Evolutionary conservation across 495 filamentous ascomycete species (phyloP), one percentile per base, ranked within the genome.

Genomic region (Neurospora intermedia): DNA sequence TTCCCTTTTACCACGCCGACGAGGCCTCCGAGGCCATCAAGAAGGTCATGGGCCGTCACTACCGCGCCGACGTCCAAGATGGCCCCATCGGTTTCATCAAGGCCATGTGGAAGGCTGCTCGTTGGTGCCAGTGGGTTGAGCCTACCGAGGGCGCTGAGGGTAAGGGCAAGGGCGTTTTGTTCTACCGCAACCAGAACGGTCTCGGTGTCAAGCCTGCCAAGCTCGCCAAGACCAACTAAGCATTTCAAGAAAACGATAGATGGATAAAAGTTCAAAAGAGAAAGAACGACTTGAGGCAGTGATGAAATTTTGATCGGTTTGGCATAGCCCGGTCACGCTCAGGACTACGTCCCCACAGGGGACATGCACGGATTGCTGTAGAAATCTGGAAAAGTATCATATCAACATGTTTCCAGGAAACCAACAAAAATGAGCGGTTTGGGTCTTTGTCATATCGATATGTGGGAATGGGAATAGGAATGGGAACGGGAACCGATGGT

Each of bases 1-100:
- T 96, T 72, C 94, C 93, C 70, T 96, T 96, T 83, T 96, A 97
- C 84, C 88, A 96, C 76, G 93, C 93, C 76, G 93, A 96, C 78
- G 92, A 96, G 83, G 94, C 94, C 48, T 90, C 90, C 71, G 89
- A 93, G 73, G 92, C 93, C 75, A 93, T 97, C 83, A 91, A 91
- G 83, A 88, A 89, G 48, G 86, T 95, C 77, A 93, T 97, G 86
- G 93, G 93, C 76, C 81, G 87, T 70, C 90, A 94, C 84, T 96
- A 97, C 83, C 90, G 91, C 72, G 81, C 90, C 69, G 86, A 93
- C 78, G 89, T 85, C 43, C 73, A 80, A 74, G 90, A 82, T 42
- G 89, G 88, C 66, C 86, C 93, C 35, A 84, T 89, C 59, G 91
- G 90, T 43, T 88, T 91, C 78, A 75, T 92, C 76, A 84, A 85